Evolutionary conservation across 768 basidiomycete species (phyloP), one percentile per base, ranked within the genome.

Genomic region (Lactarius pseudohatsudake): DNA sequence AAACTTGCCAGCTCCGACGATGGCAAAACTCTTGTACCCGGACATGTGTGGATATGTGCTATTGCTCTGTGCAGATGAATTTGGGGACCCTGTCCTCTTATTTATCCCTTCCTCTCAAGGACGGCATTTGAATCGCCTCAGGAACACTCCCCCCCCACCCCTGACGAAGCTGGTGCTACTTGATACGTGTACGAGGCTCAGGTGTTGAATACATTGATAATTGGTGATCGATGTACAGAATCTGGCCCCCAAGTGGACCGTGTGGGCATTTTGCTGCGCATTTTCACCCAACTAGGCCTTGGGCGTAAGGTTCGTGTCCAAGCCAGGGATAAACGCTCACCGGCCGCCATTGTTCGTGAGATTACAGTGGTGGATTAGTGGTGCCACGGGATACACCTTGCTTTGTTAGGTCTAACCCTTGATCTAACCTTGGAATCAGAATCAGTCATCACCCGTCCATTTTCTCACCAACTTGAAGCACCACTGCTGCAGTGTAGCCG

Each of bases 1-100:
- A 56, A 71, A 13, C 11, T 26, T 61, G 20, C 70, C 70, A 2
- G 70, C 70, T 7, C 70, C 70, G 18, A 64, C 57, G 28, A 71
- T 56, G 1, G 69, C 65, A 26, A 71, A 71, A 55, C 61, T 68
- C 10, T 57, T 68, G 43, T 68, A 68, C 38, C 58, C 59, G 11
- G 66, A 65, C 66, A 65, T 68, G 47, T 20, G 61, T 20, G 41
- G 41, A 38, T 38, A 45, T 5, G 8, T 45, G 7, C 22, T 22
- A 41, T 26, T 26, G 22, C 50, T 40, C 16, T 16, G 40, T 41
- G 40, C 40, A 15, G 40, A 18, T 50, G 13, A 7, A n/a, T 36
- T 34, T 26, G 20, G 47, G 34, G 11, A 8, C 15, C 43, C 3
- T n/a, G 6, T 45, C 9, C 1, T 59, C 41, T 4, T 30, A 30